Evolutionary conservation across 208 protist genomes (phyloP).

Genomic region (Leishmania turanica): DNA sequence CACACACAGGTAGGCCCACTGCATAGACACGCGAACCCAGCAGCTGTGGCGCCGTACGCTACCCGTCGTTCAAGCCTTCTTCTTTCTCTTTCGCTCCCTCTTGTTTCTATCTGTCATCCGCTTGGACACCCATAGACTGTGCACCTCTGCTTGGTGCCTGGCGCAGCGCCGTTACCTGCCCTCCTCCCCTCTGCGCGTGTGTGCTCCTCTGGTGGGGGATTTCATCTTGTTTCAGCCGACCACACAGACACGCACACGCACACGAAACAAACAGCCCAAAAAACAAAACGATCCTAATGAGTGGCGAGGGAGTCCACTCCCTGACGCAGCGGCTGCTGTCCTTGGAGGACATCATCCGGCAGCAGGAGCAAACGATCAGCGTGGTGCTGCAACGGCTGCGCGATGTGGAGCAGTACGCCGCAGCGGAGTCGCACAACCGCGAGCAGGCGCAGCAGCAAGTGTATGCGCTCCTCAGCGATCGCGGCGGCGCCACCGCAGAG

Average conservation of each 20-base stretch:
- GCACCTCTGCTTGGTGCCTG: not conserved
- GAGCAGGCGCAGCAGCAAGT: constrained; percentile 59
- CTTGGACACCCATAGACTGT: not conserved
- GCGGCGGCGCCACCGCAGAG: constrained; percentile 23
- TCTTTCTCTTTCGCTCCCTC: not conserved
- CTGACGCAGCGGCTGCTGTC: constrained; percentile 70
- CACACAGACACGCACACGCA: not conserved
- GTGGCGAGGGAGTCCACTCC: constrained; percentile 38
- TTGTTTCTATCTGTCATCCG: no score
- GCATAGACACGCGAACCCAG: not conserved
- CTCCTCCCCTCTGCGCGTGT: not conserved
- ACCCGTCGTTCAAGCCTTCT: not conserved
- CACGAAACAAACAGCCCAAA: not conserved
- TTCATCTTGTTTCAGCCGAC: not conserved
- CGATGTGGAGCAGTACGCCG: constrained; percentile 77
- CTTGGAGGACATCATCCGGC: constrained; percentile 80
- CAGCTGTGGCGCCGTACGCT: not conserved
- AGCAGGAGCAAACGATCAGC: constrained; percentile 67
- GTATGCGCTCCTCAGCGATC: constrained; percentile 36
- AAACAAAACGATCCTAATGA: constrained; percentile 1
- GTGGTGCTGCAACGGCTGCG: constrained; percentile 71
- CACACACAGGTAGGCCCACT: not conserved
- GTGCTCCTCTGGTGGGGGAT: no score
- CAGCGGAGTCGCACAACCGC: constrained; percentile 44
- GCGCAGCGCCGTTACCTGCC: not conserved